Evolutionary conservation across 1,284 basidiomycete species (phyloP).

Genomic region (Rhodotorula sp.): DNA sequence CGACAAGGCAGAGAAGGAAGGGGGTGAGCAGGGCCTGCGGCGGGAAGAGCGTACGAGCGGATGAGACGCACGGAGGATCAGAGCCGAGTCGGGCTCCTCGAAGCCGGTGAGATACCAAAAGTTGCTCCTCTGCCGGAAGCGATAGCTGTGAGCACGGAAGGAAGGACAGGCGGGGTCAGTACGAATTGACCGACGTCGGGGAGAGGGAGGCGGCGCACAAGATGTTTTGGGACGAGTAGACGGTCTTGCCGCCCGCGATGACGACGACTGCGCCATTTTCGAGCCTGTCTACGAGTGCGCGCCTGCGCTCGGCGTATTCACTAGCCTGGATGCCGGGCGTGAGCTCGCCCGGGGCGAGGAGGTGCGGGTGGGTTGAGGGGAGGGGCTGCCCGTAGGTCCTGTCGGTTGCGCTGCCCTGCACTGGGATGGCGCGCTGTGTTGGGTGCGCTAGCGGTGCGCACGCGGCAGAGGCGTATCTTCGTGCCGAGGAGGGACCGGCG

Average conservation of each 20-base stretch:
- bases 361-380: conserved; percentile 73
- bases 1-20: not conserved
- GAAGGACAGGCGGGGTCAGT: too few species aligned
- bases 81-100: conserved; percentile 85
- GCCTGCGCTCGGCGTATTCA: conserved; percentile 82
- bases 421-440: not conserved
- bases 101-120: conserved; percentile 82
- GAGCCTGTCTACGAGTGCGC: conserved; percentile 71
- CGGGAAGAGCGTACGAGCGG: not conserved
- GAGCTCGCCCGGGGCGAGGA: conserved; percentile 68
- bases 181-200: fast-evolving
- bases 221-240: conserved; percentile 78
- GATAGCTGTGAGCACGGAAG: conserved; percentile 65
- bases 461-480: not conserved
- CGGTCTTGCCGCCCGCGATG: conserved; percentile 74
- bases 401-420: not conserved
- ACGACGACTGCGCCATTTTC: conserved; percentile 78
- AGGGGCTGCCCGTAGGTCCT: conserved; percentile 70
- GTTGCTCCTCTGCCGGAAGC: conserved; percentile 71
- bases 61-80: conserved; percentile 70
- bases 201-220: conserved; percentile 54
- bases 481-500: not conserved
- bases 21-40: not conserved
- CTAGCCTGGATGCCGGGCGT: conserved; percentile 78
- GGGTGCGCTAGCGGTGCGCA: conserved; percentile 13